Percentiles rank a stretch among this genome's conserved stretches.
These are phyloP conservation scores for Pouteria glomerata DNA, from an alignment of 148 eudicot species.

Conservation along the genomic window DNA sequence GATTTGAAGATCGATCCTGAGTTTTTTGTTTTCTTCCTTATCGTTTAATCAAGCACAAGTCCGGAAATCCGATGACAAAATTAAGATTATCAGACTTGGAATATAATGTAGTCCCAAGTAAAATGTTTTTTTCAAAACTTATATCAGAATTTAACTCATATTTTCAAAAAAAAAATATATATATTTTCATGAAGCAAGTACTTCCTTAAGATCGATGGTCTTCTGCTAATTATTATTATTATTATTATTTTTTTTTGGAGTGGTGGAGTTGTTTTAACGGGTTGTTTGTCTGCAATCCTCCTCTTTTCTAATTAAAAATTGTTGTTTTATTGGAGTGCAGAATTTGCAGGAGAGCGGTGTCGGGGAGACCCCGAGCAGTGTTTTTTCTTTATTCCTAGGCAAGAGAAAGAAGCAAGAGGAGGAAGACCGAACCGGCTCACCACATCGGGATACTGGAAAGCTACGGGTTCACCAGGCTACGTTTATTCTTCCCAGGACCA, in stretches of 20 bases:
- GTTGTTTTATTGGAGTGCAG: constrained; percentile 16
- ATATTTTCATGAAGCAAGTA: no score
- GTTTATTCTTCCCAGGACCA: constrained; percentile 42
- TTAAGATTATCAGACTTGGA: not conserved
- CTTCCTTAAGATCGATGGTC: no score
- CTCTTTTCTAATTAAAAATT: not conserved
- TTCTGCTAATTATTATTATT: no score
- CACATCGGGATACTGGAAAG: constrained; percentile 60
- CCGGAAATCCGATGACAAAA: no score
- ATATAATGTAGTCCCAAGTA: no score
- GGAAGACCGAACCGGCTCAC: constrained; percentile 66
- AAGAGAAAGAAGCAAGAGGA: constrained; percentile 47
- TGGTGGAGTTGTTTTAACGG: no score
- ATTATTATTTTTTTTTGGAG: no score
- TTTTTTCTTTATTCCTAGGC: constrained; percentile 60
- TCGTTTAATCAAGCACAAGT: not conserved
- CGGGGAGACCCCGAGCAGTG: constrained; percentile 44
- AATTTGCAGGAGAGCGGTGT: constrained; percentile 38
- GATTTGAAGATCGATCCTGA: not conserved
- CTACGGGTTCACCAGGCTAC: constrained; percentile 50
- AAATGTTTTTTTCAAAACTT: no score
- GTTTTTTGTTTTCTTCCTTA: not conserved
- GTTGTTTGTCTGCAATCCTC: no score
- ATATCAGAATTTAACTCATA: not conserved
- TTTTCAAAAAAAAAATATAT: no score